These are phyloP conservation scores for Gonapodya prolifera DNA, from an alignment of 192 early-diverging fungal species.

Conservation along the genomic window DNA sequence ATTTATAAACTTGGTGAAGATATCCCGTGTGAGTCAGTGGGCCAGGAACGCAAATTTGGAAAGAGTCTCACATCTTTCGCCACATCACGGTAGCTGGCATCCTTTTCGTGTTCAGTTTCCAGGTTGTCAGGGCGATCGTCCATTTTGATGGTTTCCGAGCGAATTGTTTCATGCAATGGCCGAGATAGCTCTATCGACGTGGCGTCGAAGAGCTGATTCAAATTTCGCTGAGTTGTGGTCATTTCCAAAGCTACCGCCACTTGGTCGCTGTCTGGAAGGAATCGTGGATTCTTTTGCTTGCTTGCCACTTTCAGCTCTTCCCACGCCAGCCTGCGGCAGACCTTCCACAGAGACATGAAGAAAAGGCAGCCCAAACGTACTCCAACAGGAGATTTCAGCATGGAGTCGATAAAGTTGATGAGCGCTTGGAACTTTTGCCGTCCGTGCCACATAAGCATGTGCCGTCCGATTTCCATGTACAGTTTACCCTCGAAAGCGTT, in stretches of 20 bases:
- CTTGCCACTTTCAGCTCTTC: conserved; percentile 20
- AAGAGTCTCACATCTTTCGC: conserved; percentile 11
- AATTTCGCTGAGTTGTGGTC: conserved; percentile 23
- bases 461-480: conserved; percentile 6
- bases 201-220: conserved; percentile 18
- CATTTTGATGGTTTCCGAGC: neutral
- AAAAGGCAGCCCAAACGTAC: conserved; percentile 12
- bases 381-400: neutral
- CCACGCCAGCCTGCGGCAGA: conserved; percentile 19
- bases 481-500: neutral
- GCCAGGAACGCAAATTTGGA: neutral
- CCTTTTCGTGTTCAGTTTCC: neutral
- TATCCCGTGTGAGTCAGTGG: conserved; percentile 10
- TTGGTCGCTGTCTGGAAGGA: conserved; percentile 25
- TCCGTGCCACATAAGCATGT: conserved; percentile 8
- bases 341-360: conserved; percentile 23
- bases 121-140: neutral
- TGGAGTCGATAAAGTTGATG: conserved; percentile 1
- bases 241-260: conserved; percentile 29
- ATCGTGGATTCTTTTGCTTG: conserved; percentile 21
- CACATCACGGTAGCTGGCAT: neutral
- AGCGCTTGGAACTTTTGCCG: conserved; percentile 6
- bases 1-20: conserved; percentile 15
- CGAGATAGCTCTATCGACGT: conserved; percentile 14
- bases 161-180: conserved; percentile 15